These are phyloP conservation scores for Syncephalastrum monosporum DNA, from an alignment of 371 early-diverging fungal species.

Conservation along the genomic window DNA sequence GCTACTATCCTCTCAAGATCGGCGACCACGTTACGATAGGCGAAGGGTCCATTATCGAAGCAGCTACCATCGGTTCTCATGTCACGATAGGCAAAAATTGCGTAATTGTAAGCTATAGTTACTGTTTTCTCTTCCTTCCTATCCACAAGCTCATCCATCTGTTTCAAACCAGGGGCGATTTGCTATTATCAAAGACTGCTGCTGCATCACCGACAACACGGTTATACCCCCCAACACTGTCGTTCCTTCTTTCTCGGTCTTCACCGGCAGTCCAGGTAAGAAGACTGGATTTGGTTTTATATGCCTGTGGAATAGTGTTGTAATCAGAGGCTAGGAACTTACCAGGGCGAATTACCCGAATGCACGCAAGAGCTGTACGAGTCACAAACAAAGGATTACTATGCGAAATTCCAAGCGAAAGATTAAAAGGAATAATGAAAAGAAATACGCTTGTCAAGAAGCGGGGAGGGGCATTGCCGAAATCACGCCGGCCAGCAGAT, in stretches of 20 bases:
- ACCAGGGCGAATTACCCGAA: slow-evolving; percentile 83
- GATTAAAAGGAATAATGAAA: slow-evolving; percentile 22
- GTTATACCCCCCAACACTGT: slow-evolving; percentile 92
- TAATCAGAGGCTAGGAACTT: slow-evolving; percentile 35
- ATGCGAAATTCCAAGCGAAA: slow-evolving; percentile 70
- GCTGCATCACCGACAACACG: slow-evolving; percentile 85
- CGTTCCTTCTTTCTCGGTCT: slow-evolving; percentile 87
- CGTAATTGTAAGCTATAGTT: slow-evolving; percentile 73
- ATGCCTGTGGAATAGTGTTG: background rate
- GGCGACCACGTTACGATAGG: slow-evolving; percentile 93
- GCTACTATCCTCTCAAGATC: slow-evolving; percentile 95
- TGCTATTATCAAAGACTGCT: slow-evolving; percentile 92
- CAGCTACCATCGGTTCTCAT: slow-evolving; percentile 88
- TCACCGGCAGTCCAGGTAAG: slow-evolving; percentile 78
- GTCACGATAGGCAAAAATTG: slow-evolving; percentile 93
- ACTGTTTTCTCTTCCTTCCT: no score
- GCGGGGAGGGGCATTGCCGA: background rate
- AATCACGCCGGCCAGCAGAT: background rate
- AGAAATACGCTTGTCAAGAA: no score
- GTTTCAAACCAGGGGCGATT: slow-evolving; percentile 75
- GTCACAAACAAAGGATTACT: slow-evolving; percentile 72
- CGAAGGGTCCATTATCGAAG: slow-evolving; percentile 86
- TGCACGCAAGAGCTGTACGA: slow-evolving; percentile 80
- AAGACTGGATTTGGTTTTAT: no score
- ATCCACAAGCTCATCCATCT: background rate